Base-by-base conservation (phyloP, 192 early-diverging fungal genomes). In the Thamnidium elegans region DNA sequence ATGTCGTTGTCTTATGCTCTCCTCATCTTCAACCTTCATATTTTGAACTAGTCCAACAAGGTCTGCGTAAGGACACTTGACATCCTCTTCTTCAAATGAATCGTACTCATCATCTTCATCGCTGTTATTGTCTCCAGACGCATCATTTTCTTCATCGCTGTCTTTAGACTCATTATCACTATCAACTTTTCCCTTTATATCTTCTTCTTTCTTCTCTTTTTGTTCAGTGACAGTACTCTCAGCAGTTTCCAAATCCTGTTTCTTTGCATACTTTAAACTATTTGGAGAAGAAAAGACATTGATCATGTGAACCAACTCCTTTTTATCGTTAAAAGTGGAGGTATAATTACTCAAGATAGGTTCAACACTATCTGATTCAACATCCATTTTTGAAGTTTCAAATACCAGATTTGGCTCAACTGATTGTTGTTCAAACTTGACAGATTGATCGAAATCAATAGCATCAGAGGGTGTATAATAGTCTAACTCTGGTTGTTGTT, bases 21-120 rank as follows among this genome's bases (percentile, higher is more conserved):
- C 58, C 44, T 59, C 58, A 15, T 45, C 21, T 45, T 59, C 58
- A 8, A 59, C 13, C 4, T 45, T 21, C 65, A 66, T 55, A 3
- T 66, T 32, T 46, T 14, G 13, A 21, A 66, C 19, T 4, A 47
- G 32, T 19, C 36, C 46, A 5, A 62, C 32, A 23, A 70, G 26
- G 21, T 55, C 30, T 13, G 62, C 62, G 50, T 70, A 70, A 3
- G 68, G 68, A 11, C 62, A 70, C 4, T 59, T 45, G 5, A 44
- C 21, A 0, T 23, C 10, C 11, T 59, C 39, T 21, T 45, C 13
- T 2, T 39, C 31, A 26, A 26, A 26, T 26, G 26, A 19, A n/a
- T 19, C 30, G 23, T 50, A 20, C 13, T 63, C 61, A 4, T 45
- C 39, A 0, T 60, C 52, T 21, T 53, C 50, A 31, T 64, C 9